A percentile compares a stretch with the other conserved stretches of the same genome.
phyloP scores from a whole-genome alignment of 75 land plant species.

The Picea sitchensis region DNA sequence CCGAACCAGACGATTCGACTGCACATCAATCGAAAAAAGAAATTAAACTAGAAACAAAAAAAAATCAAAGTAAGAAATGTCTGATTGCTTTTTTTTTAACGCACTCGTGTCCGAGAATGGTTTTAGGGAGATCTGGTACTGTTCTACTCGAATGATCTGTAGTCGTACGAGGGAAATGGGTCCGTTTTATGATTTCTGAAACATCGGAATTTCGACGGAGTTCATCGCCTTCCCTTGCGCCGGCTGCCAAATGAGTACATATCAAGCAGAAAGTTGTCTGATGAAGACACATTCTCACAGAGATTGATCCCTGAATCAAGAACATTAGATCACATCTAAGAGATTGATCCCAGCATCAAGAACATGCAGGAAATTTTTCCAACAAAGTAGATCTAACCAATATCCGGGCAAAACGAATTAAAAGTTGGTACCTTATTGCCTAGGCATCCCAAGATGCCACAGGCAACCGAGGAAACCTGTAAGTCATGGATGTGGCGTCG shows the following conservation, averaged over 20 bases:
- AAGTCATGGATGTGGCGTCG: conserved; percentile 37
- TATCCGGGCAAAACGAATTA: too few relatives aligned
- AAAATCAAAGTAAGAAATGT: not conserved
- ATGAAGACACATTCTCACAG: conserved; percentile 70
- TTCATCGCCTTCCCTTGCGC: conserved; percentile 70
- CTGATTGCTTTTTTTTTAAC: conserved; percentile 6
- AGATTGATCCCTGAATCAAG: conserved; percentile 35
- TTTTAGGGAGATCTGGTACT: conserved; percentile 17
- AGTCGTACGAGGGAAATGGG: conserved; percentile 45
- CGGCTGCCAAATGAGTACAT: conserved; percentile 85
- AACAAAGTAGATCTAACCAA: too few relatives aligned
- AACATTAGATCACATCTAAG: too few relatives aligned
- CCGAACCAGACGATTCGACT: conserved; percentile 78
- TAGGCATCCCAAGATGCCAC: conserved; percentile 77
- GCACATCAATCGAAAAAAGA: too few relatives aligned
- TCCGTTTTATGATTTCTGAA: conserved; percentile 54
- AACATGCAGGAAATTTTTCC: too few relatives aligned
- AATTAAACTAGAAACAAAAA: not conserved
- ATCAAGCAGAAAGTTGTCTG: conserved; percentile 88
- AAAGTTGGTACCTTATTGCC: conserved; percentile 74
- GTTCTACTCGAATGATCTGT: not conserved
- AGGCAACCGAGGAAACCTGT: conserved; percentile 71
- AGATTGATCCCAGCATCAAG: too few relatives aligned
- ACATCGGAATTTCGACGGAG: conserved; percentile 57
- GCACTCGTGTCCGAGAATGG: conserved; percentile 79